Evolutionary conservation across 805 yeast species (phyloP), one percentile per base, ranked within the genome.

Genomic region (Candida saitoana): DNA sequence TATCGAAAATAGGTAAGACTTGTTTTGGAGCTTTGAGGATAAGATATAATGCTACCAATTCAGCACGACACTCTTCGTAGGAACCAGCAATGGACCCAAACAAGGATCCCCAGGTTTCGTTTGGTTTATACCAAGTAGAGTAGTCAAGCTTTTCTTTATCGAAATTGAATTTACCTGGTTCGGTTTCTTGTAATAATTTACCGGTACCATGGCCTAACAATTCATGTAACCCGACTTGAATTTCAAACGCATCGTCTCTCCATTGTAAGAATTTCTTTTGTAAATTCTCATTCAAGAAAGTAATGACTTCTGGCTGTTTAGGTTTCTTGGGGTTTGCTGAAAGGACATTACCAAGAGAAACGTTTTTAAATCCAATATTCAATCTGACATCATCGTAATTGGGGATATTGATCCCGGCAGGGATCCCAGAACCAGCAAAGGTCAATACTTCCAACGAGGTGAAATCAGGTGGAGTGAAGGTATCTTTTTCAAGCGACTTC

Each of bases 21-120:
- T 80, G 73, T n/a, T 47, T 36, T 14, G 73, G 72, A 44, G 78
- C 70, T 61, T 83, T 82, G 36, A 90, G 78, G 51, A 84, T 77
- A 49, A 88, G 74, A 59, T 77, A 85, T 78, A 88, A 76, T 4
- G 96, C 96, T 36, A 88, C 95, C 44, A 83, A 77, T 60, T 88
- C 96, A 18, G 96, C 96, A 52, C 96, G 79, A 60, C 96, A 88
- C 62, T 88, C 96, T 63, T 88, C 96, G 58, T 83, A 87, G 1
- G 95, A 81, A 19, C 96, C 96, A 5, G 96, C 85, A 46, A 82
- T 61, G 3, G 84, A 71, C 8, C 96, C 91, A 60, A 88, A 88
- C 40, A 84, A 69, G 3, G 91, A 82, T 3, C 95, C 91, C 96
- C 96, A 88, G 3, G 96, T 88, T 59, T 88, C 88, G 39, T 89